Evolutionary conservation across 176 grass and related monocot genomes (phyloP), one percentile per base, ranked within the genome.

Genomic region (Phoenix dactylifera): DNA sequence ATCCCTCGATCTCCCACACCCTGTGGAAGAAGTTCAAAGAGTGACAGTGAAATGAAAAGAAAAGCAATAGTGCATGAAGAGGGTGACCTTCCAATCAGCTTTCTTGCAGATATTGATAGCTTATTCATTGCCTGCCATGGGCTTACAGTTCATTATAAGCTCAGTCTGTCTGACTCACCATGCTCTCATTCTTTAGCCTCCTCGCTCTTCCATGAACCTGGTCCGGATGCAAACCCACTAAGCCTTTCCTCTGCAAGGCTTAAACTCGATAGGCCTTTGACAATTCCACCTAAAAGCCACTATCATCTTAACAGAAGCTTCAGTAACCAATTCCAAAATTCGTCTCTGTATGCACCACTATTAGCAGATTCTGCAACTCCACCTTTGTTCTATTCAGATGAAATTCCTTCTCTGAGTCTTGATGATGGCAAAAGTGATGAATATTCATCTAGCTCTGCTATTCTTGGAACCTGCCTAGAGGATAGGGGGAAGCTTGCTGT

Each of bases 71-170:
- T 75, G 24, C 66, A 71, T 10, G 71, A 89, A 22, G 82, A 85
- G 18, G 64, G 63, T 17, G 86, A 89, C 72, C 50, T 89, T 64
- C 77, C 81, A 58, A 73, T 89, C 67, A 82, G 82, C 65, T 85
- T 79, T 64, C 82, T 89, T 76, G 74, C 82, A 44, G 86, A 89
- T 26, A 68, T 51, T 49, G 82, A 89, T 70, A 89, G 86, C 63
- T 82, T 76, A 75, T 89, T 89, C 57, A 79, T 79, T 73, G 55
- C 26, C 60, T 89, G 86, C 71, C 74, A 85, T 20, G 82, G 86
- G 58, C 66, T 89, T 65, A 85, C 74, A 64, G 15, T 89, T 26
- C 86, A 89, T 60, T 82, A 85, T 63, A 89, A 89, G 80, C 28
- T 79, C 56, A 70, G 59, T 59, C 26, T 52, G 2, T 85, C 60